Evolutionary conservation across 2,329 filamentous ascomycete species (phyloP).

Genomic region (Trichoderma lentiforme): DNA sequence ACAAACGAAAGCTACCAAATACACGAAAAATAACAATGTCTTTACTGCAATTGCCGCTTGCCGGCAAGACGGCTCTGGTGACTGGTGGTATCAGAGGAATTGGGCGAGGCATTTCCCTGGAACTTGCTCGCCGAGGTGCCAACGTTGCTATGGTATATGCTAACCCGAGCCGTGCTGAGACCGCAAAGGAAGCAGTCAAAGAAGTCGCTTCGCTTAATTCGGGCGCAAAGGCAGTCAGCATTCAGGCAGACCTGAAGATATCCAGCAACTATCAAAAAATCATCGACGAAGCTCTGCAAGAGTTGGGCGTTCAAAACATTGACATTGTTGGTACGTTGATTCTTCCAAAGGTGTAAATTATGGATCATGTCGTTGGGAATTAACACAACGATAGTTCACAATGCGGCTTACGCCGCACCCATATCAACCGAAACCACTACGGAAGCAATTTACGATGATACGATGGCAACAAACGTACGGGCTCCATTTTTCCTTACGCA

Average conservation of each 20-base stretch:
- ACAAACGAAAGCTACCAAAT: neutral
- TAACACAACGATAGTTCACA: neutral
- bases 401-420: neutral
- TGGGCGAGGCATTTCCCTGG: neutral
- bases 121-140: slow-evolving; percentile 3
- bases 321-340: neutral
- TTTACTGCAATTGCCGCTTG: neutral
- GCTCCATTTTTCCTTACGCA: slow-evolving; percentile 33
- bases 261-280: neutral
- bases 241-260: neutral
- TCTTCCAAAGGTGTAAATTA: neutral
- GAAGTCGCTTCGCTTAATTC: neutral
- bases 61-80: neutral
- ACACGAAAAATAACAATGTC: neutral
- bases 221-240: neutral
- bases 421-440: neutral
- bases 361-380: neutral
- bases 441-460: neutral
- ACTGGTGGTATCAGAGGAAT: slow-evolving; percentile 8
- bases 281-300: neutral
- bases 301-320: neutral
- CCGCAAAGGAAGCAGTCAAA: neutral
- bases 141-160: slow-evolving; percentile 4
- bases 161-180: neutral
- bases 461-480: neutral